Percentiles rank a stretch among this genome's conserved stretches.
phyloP scores from a whole-genome alignment of 2,329 filamentous ascomycete species.

The Elsinoe necatrix region DNA sequence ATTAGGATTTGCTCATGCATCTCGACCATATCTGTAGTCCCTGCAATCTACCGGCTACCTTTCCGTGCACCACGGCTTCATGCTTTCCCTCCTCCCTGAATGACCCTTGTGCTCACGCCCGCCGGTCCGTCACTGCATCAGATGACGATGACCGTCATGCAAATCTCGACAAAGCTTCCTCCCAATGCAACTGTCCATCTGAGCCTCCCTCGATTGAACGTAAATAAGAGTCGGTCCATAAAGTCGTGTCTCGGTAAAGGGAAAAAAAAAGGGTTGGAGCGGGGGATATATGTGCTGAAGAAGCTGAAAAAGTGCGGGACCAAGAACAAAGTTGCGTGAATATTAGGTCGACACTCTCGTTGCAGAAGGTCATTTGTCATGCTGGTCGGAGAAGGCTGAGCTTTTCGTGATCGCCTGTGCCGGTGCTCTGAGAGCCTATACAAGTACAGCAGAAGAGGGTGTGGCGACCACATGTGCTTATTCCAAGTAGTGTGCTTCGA shows the following conservation, averaged over 20 bases:
- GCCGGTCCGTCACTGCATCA: background rate
- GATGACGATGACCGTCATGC: background rate
- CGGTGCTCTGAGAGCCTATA: background rate
- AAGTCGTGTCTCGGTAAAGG: background rate
- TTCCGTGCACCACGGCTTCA: background rate
- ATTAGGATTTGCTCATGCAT: background rate
- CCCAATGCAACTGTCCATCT: slow-evolving; percentile 6
- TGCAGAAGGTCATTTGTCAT: background rate
- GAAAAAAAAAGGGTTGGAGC: background rate
- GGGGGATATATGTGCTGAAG: slow-evolving; percentile 12
- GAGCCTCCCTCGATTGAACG: background rate
- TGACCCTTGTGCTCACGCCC: background rate
- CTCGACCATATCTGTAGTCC: background rate
- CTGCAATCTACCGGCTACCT: background rate
- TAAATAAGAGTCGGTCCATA: slow-evolving; percentile 5
- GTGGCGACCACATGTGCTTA: background rate
- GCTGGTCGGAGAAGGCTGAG: background rate
- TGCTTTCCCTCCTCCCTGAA: background rate
- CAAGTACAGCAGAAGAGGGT: background rate
- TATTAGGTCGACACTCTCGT: slow-evolving; percentile 6
- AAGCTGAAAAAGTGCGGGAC: slow-evolving; percentile 2
- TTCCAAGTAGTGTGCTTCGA: background rate
- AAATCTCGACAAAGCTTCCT: background rate
- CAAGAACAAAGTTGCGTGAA: background rate
- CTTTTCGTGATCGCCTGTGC: background rate